A percentile compares a stretch with the other conserved stretches of the same genome.
phyloP scores from a whole-genome alignment of 148 eudicot species.

The Gaultheria prostrata region DNA sequence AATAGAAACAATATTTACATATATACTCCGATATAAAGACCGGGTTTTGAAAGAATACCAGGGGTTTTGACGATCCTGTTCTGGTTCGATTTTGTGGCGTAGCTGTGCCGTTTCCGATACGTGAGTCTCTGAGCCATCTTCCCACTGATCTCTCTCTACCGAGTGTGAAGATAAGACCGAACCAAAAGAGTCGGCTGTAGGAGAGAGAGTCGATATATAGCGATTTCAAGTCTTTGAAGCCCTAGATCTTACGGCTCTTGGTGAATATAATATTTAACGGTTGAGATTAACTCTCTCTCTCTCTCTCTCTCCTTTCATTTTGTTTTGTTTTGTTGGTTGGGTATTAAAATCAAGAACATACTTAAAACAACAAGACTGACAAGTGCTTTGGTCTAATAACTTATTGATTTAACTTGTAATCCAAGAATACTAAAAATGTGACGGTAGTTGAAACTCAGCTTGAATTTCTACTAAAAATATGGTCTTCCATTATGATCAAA shows the following conservation, averaged over 20 bases:
- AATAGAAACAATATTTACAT: neutral
- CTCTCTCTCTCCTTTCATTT: neutral
- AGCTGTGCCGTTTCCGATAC: slow-evolving; percentile 43
- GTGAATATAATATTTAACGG: neutral
- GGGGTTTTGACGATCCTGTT: slow-evolving; percentile 50
- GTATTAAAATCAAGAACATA: too few species aligned
- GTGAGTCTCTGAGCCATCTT: slow-evolving; percentile 49
- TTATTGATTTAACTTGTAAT: too few species aligned
- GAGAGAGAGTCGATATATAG: neutral
- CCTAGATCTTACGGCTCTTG: slow-evolving; percentile 22
- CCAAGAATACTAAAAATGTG: too few species aligned
- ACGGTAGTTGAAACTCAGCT: too few species aligned
- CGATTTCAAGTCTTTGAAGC: neutral
- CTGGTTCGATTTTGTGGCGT: slow-evolving; percentile 53
- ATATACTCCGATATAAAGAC: too few species aligned
- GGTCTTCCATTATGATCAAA: too few species aligned
- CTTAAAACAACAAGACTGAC: too few species aligned
- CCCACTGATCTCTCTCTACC: neutral
- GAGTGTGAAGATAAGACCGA: slow-evolving; percentile 5
- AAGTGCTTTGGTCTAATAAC: too few species aligned
- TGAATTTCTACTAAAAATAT: too few species aligned
- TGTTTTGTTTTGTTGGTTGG: too few species aligned
- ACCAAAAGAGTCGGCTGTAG: neutral
- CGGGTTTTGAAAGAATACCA: slow-evolving; percentile 19
- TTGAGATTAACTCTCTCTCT: neutral